Base-by-base conservation (phyloP, 148 eudicot species). In the Hydrangea macrophylla region DNA sequence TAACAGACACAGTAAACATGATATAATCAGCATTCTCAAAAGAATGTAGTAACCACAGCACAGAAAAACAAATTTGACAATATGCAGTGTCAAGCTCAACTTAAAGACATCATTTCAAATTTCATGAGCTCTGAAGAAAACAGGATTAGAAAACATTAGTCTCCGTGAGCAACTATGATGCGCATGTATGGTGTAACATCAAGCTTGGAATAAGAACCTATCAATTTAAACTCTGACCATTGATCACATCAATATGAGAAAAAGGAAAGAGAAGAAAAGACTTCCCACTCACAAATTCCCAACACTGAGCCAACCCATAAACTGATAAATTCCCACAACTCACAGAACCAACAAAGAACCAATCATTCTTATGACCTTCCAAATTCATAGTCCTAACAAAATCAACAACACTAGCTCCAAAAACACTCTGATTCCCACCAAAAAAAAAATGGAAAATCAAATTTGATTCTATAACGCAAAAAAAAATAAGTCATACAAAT, bases 281-380 rank as follows among this genome's bases (percentile, higher is more conserved):
- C 66, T 71, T 81, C 35, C 58, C 23, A 37, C 66, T 83, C 53
- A 83, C 73, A 70, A 63, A 66, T 40, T 75, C 71, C 87, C 87
- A 83, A 60, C 90, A 86, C 69, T 86, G 78, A 32, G 83, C 90
- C 80, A 83, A 57, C 55, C 81, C 90, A 53, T 68, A 83, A 60
- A 81, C 83, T 9, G 76, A 58, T 67, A 64, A 62, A 68, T 77
- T 73, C 60, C 62, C 60, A 44, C 58, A 64, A 37, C 48, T 55
- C 60, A 70, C 63, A 23, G 58, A 65, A 10, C 78, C 76, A 9
- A 56, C 80, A 58, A 65, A 68, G 51, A 78, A 84, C 62, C 83
- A 79, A 31, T 27, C 69, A 58, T 65, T 79, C 26, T 44, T 76
- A 10, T 26, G 24, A 28, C 65, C 88, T 42, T 30, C 67, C 18